Base-by-base conservation (phyloP, 805 yeast genomes). In the Saccharomycopsis oosterbeekiorum region DNA sequence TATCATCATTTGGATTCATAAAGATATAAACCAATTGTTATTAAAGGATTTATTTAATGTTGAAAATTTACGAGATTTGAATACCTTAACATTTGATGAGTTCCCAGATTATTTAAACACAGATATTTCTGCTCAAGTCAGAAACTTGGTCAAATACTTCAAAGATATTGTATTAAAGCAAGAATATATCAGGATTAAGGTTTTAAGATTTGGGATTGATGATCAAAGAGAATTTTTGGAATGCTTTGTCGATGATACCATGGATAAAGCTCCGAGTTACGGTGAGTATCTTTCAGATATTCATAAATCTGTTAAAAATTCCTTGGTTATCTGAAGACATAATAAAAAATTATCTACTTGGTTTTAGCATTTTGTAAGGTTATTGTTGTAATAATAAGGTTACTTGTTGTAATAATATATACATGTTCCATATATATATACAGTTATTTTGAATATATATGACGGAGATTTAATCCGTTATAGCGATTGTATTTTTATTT, bases 31-130 rank as follows among this genome's bases (percentile, higher is more conserved):
- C 66, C 83, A 86, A 10, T 71, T 83, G 62, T 75, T 94, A 26
- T 68, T 92, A 41, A 77, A 81, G 65, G 97, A 92, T 70, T 72
- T 94, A 60, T 84, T 93, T 68, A 96, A 93, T 0, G 77, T 81
- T 29, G 78, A 79, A 6, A 67, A 77, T 0, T 63, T 71, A 3
- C 53, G 63, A 63, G 51, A 68, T 66, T 14, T 61, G 63, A 53
- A 57, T 60, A 55, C 68, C 2, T 65, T 73, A 24, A 57, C 65
- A 1, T 67, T 73, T 21, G 73, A 84, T 65, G 83, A 82, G 63
- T 73, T 94, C 47, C 97, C 97, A 0, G 36, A 37, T 19, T 80
- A 74, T 17, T 71, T 88, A 15, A 85, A 84, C 2, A 86, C 94
- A 0, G 83, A 78, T 37, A 81, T 92, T 54, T 88, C 90, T 11